Evolutionary conservation across 1,139 yeast genomes (phyloP).

Genomic region (Wickerhamomyces sp.): DNA sequence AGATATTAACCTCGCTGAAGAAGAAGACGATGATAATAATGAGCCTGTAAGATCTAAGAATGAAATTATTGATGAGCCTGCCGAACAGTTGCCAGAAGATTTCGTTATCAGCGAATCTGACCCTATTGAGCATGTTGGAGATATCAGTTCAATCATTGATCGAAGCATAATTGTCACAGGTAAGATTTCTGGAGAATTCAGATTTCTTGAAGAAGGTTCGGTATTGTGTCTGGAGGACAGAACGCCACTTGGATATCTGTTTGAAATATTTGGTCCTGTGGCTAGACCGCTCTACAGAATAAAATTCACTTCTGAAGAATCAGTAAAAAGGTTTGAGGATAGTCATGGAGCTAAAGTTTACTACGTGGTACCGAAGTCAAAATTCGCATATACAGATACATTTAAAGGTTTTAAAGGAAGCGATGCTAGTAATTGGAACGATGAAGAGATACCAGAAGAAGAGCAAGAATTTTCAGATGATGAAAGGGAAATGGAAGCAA

Average conservation of each 20-base stretch:
- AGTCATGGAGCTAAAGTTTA: conserved; percentile 56
- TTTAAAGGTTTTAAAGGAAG: conserved; percentile 74
- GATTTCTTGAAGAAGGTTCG: conserved; percentile 79
- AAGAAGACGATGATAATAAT: conserved; percentile 26
- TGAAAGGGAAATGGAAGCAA: conserved; percentile 57
- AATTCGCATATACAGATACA: conserved; percentile 71
- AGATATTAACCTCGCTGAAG: conserved; percentile 14
- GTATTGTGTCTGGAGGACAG: conserved; percentile 75
- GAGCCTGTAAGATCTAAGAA: conserved; percentile 76
- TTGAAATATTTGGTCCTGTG: conserved; percentile 87
- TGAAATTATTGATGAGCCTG: conserved; percentile 66
- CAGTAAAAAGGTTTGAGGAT: conserved; percentile 37
- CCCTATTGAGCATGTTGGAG: conserved; percentile 71
- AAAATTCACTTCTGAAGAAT: conserved; percentile 56
- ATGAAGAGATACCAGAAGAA: conserved; percentile 88
- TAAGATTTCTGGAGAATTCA: conserved; percentile 75
- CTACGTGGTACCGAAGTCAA: conserved; percentile 78
- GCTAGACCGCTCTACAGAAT: conserved; percentile 82
- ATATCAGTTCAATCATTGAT: conserved; percentile 67
- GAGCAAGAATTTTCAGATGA: conserved; percentile 96
- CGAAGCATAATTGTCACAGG: conserved; percentile 71
- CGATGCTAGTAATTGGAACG: conserved; percentile 93
- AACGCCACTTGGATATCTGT: conserved; percentile 71
- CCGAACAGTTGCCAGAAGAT: conserved; percentile 66
- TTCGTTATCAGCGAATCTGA: conserved; percentile 54